Base-by-base conservation (phyloP, 768 basidiomycete species). In the Trametes punicea region DNA sequence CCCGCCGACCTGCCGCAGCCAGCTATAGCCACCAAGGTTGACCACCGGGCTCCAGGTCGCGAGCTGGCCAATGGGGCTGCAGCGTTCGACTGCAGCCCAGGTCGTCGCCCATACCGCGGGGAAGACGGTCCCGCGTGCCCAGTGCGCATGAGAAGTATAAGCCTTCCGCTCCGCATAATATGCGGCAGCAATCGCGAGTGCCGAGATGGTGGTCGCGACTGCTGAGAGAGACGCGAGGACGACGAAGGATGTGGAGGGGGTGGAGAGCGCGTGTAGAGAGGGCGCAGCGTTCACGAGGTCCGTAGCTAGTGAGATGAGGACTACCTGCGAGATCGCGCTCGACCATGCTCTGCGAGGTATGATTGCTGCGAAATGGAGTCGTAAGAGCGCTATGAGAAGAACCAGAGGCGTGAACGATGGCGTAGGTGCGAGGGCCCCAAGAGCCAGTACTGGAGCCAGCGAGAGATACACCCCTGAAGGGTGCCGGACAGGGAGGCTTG, bases 31-130 rank as follows among this genome's bases (percentile, higher is more conserved):
- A 7, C 77, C 75, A 30, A 77, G 67, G 4, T 79, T 78, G 6
- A 75, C 67, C 13, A 81, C 73, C 9, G 88, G 83, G 29, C 78
- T 84, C 90, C 90, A 93, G 15, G 84, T 79, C 8, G 82, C 74
- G 10, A 93, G 77, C 54, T 85, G 79, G 8, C 90, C 91, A 7
- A 90, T 67, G 1, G 88, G 88, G 63, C 81, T 89, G 26, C 79
- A 13, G 57, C 70, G 76, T 0, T 88, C 78, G 0, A 82, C 57
- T 1, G 65, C 62, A 48, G 70, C 77, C 88, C 88, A 90, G 2
- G 75, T 62, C 1, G 80, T 77, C 3, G 83, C 76, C 90, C 89
- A 93, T 20, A 88, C 61, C 0, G 78, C 77, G 0, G 90, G 90
- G 67, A 92, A 90, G 33, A 87, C 60, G 0, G 80, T 74, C 11